Evolutionary conservation across 2,329 filamentous ascomycete species (phyloP), one percentile per base, ranked within the genome.

Genomic region (Trichoderma sp.): DNA sequence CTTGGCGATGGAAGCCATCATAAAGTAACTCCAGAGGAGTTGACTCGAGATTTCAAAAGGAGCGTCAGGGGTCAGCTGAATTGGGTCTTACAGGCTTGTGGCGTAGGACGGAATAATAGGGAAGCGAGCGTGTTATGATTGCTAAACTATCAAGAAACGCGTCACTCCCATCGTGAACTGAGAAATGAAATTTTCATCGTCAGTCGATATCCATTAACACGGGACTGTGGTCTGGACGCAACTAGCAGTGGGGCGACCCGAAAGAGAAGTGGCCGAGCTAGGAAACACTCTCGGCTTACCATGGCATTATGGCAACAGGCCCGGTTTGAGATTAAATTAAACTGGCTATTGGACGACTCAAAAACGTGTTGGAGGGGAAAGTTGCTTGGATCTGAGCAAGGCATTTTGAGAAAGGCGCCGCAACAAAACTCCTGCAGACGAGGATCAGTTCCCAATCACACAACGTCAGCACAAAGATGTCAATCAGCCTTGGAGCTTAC

Each of bases 1-100:
- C 64, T 66, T 66, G 39, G 39, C 30, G 54, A 66, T 51, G 26
- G 39, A 59, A 43, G 30, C n/a, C 64, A 66, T 58, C 26, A 21
- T 55, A 18, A 43, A 43, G 7, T 43, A 8, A 8, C 39, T 43
- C 3, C 4, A 18, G 3, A 43, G 16, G 8, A 7, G 18, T 7
- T 43, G 39, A 8, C 39, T 43, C 39, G 6, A 43, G 11, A 24
- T 28, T 51, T 54, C 26, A 8, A 54, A 54, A 54, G 14, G 24
- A 54, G 24, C 24, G 24, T 11, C n/a, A 49, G 4, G 39, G 16
- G 39, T n/a, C 16, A 46, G 5, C n/a, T 4, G 6, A 24, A 10
- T 21, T 24, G 14, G n/a, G n/a, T 24, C n/a, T 49, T 10, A 3
- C 4, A 24, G 2, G 18, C 1, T 49, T 13, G 10, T 24, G 46